Evolutionary conservation across 371 early-diverging fungal genomes (phyloP), one percentile per base, ranked within the genome.

Genomic region (Mortierella sp.): DNA sequence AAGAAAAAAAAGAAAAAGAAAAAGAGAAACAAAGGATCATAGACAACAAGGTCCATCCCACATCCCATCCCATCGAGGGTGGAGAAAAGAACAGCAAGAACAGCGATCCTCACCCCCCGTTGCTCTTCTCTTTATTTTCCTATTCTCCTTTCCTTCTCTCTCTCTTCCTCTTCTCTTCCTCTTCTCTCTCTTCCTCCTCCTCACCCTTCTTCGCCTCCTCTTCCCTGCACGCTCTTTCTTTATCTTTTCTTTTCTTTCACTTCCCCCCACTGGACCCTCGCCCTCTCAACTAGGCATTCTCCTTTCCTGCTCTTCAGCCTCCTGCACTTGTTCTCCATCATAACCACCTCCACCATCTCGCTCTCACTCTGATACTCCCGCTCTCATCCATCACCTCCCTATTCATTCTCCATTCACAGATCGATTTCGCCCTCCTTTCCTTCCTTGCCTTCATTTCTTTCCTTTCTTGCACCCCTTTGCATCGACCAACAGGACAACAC

Each of bases 231-330:
- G 34, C n/a, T 70, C 47, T 42, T 60, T 70, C 50, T 52, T 11
- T 2, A n/a, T 57, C 26, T 57, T 26, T 5, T 5, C 42, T 38
- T 38, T 38, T 3, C 42, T 14, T 60, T 60, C 11, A 60, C 60
- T 60, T 28, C 16, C 60, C 60, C 60, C 48, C 48, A 48, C 48
- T 48, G 60, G 28, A 60, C 60, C 60, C 60, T 60, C 60, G 60
- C 60, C 60, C 60, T 60, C 28, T 31, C 16, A 60, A 60, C 60
- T 28, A 57, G 60, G 60, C 60, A 28, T 60, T 60, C 13, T 31
- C 60, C 28, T 60, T 60, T 60, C 60, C 60, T 60, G 60, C 60
- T 60, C 60, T 60, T 60, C 60, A 60, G 60, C 60, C 24, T 55
- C 21, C n/a, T 52, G 34, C 42, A 8, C n/a, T 48, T 38, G 42